phyloP scores from a whole-genome alignment of 208 protist species.

The Dictyostelium gargantuum region DNA sequence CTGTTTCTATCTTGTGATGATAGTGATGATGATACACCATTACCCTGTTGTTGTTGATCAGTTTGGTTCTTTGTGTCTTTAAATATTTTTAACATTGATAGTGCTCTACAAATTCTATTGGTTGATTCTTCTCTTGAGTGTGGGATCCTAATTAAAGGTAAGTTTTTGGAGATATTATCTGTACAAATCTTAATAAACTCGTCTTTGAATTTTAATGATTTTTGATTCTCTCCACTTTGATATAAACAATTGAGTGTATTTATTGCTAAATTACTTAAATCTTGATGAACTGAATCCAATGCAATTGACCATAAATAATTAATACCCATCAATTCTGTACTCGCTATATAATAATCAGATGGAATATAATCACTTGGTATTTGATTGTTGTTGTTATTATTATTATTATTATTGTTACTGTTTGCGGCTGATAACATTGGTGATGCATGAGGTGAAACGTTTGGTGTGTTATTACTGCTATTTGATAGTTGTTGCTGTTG shows the following conservation, averaged over 20 bases:
- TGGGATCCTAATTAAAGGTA: neutral
- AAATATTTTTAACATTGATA: constrained; percentile 42
- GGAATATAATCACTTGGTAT: neutral
- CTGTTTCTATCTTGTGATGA: neutral
- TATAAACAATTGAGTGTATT: constrained; percentile 64
- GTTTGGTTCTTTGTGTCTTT: neutral
- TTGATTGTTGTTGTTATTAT: neutral
- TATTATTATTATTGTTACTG: neutral
- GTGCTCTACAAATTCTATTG: constrained; percentile 3
- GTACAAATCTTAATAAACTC: constrained; percentile 22
- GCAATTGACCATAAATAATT: constrained; percentile 73
- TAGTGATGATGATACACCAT: neutral
- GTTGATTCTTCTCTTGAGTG: neutral
- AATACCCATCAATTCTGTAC: constrained; percentile 38
- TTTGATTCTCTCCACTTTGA: constrained; percentile 19
- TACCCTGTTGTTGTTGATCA: neutral
- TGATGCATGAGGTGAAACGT: neutral
- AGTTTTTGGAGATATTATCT: constrained; percentile 1
- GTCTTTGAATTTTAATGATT: constrained; percentile 30
- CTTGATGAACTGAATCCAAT: constrained; percentile 39
- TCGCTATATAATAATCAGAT: constrained; percentile 27
- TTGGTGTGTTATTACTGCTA: neutral
- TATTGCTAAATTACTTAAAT: constrained; percentile 66
- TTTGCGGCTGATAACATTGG: constrained; percentile 24
- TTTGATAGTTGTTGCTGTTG: neutral